A percentile compares a stretch with the other conserved stretches of the same genome.
Conservation (phyloP, 176 grass and related monocot genomes). For the Ampelocalamus luodianensis region DNA sequence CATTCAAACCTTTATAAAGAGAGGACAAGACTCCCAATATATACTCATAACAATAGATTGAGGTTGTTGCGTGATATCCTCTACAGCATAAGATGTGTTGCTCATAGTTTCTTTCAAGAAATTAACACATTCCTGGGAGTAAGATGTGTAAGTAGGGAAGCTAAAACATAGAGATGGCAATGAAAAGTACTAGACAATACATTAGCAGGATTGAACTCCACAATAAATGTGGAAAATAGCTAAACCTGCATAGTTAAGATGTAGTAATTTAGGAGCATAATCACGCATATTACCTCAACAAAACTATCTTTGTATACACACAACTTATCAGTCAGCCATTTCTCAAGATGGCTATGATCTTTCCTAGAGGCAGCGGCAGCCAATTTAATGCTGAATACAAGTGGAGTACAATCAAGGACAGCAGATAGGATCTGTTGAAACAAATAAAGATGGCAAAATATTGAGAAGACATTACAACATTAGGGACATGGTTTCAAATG, state of each 20-base stretch:
- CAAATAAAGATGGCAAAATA: conserved; percentile 28
- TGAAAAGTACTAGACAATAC: conserved; percentile 11
- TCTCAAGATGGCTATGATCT: conserved; percentile 78
- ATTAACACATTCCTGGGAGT: conserved; percentile 61
- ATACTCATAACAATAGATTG: conserved; percentile 46
- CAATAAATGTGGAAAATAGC: background rate
- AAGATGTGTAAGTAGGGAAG: conserved; percentile 21
- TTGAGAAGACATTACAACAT: conserved; percentile 18
- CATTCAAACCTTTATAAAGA: conserved; percentile 67
- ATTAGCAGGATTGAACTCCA: conserved; percentile 30
- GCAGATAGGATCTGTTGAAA: conserved; percentile 64
- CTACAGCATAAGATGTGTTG: conserved; percentile 46
- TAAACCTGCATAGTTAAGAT: conserved; percentile 21
- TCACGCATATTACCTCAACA: conserved; percentile 67
- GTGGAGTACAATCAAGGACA: conserved; percentile 63
- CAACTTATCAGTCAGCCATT: conserved; percentile 81
- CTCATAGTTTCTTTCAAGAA: conserved; percentile 65
- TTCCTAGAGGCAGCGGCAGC: conserved; percentile 59
- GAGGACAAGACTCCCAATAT: conserved; percentile 63
- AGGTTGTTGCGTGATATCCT: conserved; percentile 40
- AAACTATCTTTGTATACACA: conserved; percentile 61
- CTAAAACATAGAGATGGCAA: conserved; percentile 29
- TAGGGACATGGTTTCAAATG: background rate
- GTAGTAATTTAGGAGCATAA: conserved; percentile 16
- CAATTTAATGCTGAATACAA: conserved; percentile 70